Evolutionary conservation across 805 yeast genomes (phyloP).

Genomic region (Starmera caribaea): DNA sequence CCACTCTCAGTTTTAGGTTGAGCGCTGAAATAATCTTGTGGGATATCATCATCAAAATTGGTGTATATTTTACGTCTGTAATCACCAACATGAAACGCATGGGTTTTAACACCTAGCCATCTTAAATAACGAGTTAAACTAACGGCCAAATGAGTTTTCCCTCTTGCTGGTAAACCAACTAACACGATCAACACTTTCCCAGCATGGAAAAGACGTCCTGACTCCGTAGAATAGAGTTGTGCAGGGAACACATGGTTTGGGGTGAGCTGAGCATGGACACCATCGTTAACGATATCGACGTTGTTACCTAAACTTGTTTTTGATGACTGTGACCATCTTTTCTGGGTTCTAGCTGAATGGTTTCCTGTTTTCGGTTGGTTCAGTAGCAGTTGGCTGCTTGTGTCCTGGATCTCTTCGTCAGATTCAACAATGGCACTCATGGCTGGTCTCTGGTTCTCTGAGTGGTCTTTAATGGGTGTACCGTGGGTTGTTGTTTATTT

Average conservation of each 20-base stretch:
- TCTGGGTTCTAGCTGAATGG: constrained; percentile 44
- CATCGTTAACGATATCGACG: constrained; percentile 27
- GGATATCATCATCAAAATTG: constrained; percentile 35
- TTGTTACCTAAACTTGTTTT: constrained; percentile 10
- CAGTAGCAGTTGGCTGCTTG: no score
- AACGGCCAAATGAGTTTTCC: constrained; percentile 89
- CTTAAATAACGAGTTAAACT: constrained; percentile 84
- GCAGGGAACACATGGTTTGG: constrained; percentile 76
- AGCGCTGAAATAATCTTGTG: constrained; percentile 63
- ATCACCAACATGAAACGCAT: constrained; percentile 86
- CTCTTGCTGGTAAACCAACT: constrained; percentile 92
- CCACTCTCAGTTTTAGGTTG: constrained; percentile 39
- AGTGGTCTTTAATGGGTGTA: no score
- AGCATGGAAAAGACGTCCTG: constrained; percentile 90
- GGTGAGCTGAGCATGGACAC: constrained; percentile 56
- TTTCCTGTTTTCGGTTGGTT: constrained; percentile 37
- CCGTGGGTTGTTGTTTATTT: background rate
- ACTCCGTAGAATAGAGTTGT: constrained; percentile 85
- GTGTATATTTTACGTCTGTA: constrained; percentile 51
- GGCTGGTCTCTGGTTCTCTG: background rate
- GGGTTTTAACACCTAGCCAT: constrained; percentile 94
- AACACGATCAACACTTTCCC: constrained; percentile 84
- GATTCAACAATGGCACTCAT: constrained; percentile 24
- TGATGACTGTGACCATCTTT: constrained; percentile 33
- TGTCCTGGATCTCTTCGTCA: constrained; percentile 26